Evolutionary conservation across 148 eudicot species (phyloP).

Genomic region (Talinum fruticosum): DNA sequence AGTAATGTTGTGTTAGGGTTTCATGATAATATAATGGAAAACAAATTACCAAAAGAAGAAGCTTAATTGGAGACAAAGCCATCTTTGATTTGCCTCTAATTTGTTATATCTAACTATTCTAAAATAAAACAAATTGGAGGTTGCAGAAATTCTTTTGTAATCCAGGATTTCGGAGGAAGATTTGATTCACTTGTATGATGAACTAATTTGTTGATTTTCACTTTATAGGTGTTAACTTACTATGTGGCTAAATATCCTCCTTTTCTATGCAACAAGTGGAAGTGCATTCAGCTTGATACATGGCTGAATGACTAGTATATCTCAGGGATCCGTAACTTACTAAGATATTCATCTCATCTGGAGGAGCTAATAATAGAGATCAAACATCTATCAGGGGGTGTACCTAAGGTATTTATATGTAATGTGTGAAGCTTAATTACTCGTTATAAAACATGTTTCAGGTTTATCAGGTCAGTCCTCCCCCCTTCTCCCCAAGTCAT

Average conservation of each 20-base stretch:
- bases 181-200: too few species aligned
- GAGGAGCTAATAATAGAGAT: background rate
- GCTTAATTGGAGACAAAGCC: too few species aligned
- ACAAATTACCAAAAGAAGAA: too few species aligned
- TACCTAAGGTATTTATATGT: background rate
- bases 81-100: too few species aligned
- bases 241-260: background rate
- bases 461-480: background rate
- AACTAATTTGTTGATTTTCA: background rate
- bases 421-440: background rate
- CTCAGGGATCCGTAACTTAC: background rate
- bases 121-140: background rate
- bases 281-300: background rate
- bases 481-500: background rate
- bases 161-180: background rate
- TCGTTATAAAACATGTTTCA: background rate
- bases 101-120: too few species aligned
- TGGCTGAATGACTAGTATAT: background rate
- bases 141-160: background rate
- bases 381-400: background rate
- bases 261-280: background rate
- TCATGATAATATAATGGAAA: too few species aligned
- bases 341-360: background rate
- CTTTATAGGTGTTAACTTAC: background rate
- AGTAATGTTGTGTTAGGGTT: too few species aligned